phyloP scores from a whole-genome alignment of 257 asterid genomes.

The Anisodus tanguticus region DNA sequence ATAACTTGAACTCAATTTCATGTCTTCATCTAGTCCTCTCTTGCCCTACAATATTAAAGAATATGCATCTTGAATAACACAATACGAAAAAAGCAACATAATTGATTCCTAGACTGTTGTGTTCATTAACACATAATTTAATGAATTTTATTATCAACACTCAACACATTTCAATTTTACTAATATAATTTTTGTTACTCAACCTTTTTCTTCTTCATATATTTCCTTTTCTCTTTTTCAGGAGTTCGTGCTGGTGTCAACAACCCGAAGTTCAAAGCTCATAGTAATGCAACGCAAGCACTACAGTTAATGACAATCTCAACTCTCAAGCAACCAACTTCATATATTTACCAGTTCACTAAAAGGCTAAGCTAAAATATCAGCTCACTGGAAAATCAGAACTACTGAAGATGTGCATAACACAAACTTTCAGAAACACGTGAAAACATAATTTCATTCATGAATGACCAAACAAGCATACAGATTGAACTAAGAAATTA shows the following conservation, averaged over 20 bases:
- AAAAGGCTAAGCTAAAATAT: not conserved
- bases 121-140: not conserved
- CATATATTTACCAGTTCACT: not conserved
- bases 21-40: constrained; percentile 70
- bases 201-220: not conserved
- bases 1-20: constrained; percentile 54
- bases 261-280: not conserved
- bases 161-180: not conserved
- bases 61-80: not conserved
- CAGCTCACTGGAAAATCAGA: not conserved
- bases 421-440: not conserved
- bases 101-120: not conserved
- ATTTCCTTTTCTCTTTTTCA: not conserved
- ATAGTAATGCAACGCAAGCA: not conserved
- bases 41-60: constrained; percentile 62
- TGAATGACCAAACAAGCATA: not conserved
- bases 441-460: constrained; percentile 6
- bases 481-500: not conserved
- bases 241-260: not conserved
- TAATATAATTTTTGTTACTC: not conserved
- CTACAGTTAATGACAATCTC: not conserved
- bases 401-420: not conserved
- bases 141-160: not conserved
- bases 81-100: not conserved
- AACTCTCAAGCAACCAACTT: constrained; percentile 19